phyloP scores from a whole-genome alignment of 495 filamentous ascomycete species.

The Aspergillus sparsus region DNA sequence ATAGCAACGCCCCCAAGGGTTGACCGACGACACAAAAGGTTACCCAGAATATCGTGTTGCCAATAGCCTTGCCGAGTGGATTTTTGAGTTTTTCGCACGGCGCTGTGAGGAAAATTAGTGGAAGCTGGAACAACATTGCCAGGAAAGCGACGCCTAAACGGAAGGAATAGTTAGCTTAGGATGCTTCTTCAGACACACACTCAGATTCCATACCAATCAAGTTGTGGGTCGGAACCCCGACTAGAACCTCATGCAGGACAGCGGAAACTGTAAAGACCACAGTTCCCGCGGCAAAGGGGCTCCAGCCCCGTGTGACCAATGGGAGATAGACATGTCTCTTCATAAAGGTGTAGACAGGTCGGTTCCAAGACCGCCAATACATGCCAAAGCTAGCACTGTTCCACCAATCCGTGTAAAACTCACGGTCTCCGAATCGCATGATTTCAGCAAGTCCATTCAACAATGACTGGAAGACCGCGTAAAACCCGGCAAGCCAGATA shows the following conservation, averaged over 20 bases:
- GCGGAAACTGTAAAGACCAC: slow-evolving; percentile 85
- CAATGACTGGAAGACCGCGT: slow-evolving; percentile 87
- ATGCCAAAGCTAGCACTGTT: slow-evolving; percentile 80
- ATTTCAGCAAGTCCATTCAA: slow-evolving; percentile 91
- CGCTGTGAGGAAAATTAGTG: slow-evolving; percentile 77
- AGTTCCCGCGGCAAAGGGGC: slow-evolving; percentile 62
- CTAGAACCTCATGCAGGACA: slow-evolving; percentile 85
- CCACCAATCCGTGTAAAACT: slow-evolving; percentile 98
- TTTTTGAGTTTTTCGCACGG: slow-evolving; percentile 77
- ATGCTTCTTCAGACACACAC: background rate
- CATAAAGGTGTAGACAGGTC: slow-evolving; percentile 95
- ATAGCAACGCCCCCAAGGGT: slow-evolving; percentile 83
- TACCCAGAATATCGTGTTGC: slow-evolving; percentile 94
- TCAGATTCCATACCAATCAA: slow-evolving; percentile 65
- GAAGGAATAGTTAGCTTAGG: slow-evolving; percentile 18
- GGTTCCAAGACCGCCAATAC: slow-evolving; percentile 98
- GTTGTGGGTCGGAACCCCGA: slow-evolving; percentile 95
- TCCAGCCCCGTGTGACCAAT: slow-evolving; percentile 78
- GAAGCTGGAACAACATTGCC: slow-evolving; percentile 92
- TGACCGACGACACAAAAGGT: slow-evolving; percentile 93
- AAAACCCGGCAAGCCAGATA: slow-evolving; percentile 97
- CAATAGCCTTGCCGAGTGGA: slow-evolving; percentile 69
- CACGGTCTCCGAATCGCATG: slow-evolving; percentile 84
- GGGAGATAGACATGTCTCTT: slow-evolving; percentile 87
- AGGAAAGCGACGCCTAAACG: slow-evolving; percentile 77